Conservation (phyloP, 192 early-diverging fungal species). For the Pecoramyces ruminantium region DNA sequence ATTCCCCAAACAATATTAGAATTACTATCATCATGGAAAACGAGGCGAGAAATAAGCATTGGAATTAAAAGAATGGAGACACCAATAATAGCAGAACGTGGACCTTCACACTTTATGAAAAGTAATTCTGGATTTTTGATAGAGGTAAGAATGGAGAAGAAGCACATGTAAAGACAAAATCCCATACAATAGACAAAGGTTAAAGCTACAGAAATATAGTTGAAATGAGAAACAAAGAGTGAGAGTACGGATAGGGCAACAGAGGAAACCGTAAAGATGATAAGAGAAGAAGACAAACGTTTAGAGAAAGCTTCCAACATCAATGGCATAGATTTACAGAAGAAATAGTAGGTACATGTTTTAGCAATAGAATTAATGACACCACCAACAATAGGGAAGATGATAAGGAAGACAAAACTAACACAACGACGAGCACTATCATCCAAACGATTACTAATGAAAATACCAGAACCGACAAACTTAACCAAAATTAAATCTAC, state of each 20-base stretch:
- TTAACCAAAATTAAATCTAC: slow-evolving; percentile 14
- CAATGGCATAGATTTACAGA: slow-evolving; percentile 18
- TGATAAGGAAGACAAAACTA: neutral
- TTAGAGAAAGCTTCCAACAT: slow-evolving; percentile 15
- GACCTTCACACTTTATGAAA: slow-evolving; percentile 19
- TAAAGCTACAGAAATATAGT: neutral
- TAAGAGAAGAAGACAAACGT: slow-evolving; percentile 11
- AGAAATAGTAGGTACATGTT: slow-evolving; percentile 20
- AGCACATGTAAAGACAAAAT: slow-evolving; percentile 15
- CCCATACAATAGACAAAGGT: neutral
- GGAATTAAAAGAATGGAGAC: slow-evolving; percentile 10
- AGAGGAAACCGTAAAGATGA: slow-evolving; percentile 5
- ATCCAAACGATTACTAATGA: slow-evolving; percentile 1
- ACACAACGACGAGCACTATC: neutral
- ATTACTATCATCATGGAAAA: slow-evolving; percentile 1
- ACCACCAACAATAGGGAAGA: slow-evolving; percentile 14
- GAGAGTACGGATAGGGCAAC: slow-evolving; percentile 2
- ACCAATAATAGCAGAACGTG: slow-evolving; percentile 7
- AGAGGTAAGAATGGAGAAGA: slow-evolving; percentile 9
- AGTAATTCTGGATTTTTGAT: slow-evolving; percentile 12
- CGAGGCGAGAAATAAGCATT: slow-evolving; percentile 10
- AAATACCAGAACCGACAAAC: slow-evolving; percentile 14
- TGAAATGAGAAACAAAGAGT: neutral
- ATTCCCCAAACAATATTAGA: slow-evolving; percentile 6
- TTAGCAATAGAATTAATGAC: slow-evolving; percentile 20